phyloP scores from a whole-genome alignment of 2,329 filamentous ascomycete genomes.

The Sodiomyces alkalinus region DNA sequence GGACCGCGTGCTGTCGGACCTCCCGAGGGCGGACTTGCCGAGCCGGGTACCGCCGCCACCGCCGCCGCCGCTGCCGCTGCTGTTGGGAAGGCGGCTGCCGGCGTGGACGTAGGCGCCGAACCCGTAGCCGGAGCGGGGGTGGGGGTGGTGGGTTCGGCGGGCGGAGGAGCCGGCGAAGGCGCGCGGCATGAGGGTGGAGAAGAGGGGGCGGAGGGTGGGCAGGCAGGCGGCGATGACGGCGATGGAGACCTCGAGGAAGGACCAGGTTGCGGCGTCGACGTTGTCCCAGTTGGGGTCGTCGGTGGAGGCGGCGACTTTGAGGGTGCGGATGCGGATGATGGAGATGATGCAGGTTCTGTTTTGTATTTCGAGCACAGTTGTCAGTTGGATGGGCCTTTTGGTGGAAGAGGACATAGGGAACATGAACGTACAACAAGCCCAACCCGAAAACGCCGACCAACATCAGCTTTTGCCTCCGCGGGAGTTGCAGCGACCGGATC shows the following conservation, averaged over 20 bases:
- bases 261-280: slow-evolving; percentile 15
- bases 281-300: slow-evolving; percentile 15
- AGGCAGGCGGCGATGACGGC: slow-evolving; percentile 15
- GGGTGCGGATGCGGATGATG: slow-evolving; percentile 15
- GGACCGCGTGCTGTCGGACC: neutral
- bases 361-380: neutral
- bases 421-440: slow-evolving; percentile 13
- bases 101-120: slow-evolving; percentile 2
- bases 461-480: slow-evolving; percentile 10
- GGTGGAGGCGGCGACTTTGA: slow-evolving; percentile 10
- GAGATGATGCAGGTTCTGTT: slow-evolving; percentile 13
- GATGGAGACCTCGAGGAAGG: slow-evolving; percentile 15
- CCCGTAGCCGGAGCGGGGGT: neutral
- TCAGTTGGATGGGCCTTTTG: no score
- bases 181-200: slow-evolving; percentile 10
- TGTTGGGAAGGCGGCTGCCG: no score
- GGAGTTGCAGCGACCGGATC: slow-evolving; percentile 10
- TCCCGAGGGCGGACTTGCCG: neutral
- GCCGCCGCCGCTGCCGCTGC: neutral
- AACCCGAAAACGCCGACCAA: slow-evolving; percentile 11
- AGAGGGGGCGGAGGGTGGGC: slow-evolving; percentile 14
- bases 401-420: no score
- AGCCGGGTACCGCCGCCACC: no score
- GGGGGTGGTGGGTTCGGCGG: neutral
- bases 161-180: slow-evolving; percentile 6